Evolutionary conservation across 306 rosid genomes (phyloP).

Genomic region (Quercus variabilis): DNA sequence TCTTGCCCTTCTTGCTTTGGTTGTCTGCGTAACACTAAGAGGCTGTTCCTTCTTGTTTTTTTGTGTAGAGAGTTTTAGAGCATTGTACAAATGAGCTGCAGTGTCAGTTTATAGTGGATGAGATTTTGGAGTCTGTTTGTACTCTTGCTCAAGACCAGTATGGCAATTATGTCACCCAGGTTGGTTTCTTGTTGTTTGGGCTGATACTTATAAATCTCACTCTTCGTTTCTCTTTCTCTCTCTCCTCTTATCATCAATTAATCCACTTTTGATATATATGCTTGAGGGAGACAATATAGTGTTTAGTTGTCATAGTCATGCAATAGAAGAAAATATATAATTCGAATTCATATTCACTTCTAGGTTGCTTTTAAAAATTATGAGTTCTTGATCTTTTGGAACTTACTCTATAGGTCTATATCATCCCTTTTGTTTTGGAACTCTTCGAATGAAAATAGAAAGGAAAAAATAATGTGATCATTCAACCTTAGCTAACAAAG

Average conservation of each 20-base stretch:
- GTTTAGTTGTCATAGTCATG: background rate
- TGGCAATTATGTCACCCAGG: constrained; percentile 70
- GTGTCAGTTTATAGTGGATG: constrained; percentile 65
- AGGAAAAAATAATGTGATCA: background rate
- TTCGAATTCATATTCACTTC: background rate
- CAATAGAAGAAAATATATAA: background rate
- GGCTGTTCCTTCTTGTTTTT: constrained; percentile 16
- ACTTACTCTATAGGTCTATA: background rate
- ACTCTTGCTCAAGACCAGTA: constrained; percentile 62
- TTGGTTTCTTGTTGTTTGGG: constrained; percentile 17
- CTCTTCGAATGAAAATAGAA: background rate
- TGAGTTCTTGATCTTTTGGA: background rate
- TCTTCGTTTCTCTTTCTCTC: background rate
- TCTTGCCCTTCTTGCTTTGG: background rate
- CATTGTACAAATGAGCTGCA: constrained; percentile 47
- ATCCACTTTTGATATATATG: background rate
- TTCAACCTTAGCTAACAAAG: background rate
- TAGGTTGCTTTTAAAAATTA: background rate
- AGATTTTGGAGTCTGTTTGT: constrained; percentile 55
- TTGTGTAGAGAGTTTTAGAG: constrained; percentile 56
- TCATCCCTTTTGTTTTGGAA: background rate
- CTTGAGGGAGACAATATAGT: background rate
- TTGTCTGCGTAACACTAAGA: background rate
- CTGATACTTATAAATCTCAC: background rate
- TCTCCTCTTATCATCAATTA: background rate